Conservation (phyloP, 2,329 filamentous ascomycete genomes). For the Cladosporium phlei region DNA sequence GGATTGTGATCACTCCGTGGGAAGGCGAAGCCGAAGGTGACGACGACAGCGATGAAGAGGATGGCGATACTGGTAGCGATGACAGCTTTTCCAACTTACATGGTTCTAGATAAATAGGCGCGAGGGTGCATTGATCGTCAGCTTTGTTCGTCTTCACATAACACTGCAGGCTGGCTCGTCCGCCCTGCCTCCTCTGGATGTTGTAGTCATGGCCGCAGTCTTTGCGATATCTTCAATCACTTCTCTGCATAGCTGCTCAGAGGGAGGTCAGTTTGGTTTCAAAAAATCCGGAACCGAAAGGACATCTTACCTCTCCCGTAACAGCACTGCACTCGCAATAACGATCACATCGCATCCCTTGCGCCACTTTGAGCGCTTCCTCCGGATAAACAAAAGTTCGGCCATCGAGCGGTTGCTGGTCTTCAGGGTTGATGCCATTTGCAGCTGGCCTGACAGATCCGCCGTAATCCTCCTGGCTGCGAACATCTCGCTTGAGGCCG, state of each 20-base stretch:
- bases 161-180: slow-evolving; percentile 38
- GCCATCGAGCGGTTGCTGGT: slow-evolving; percentile 31
- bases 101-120: too few species aligned
- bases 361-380: slow-evolving; percentile 47
- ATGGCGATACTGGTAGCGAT: neutral
- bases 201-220: slow-evolving; percentile 56
- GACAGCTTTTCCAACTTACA: too few species aligned
- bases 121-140: too few species aligned
- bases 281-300: neutral
- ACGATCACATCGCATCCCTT: slow-evolving; percentile 56
- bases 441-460: slow-evolving; percentile 21
- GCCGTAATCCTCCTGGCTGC: slow-evolving; percentile 41
- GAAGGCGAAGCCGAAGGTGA: slow-evolving; percentile 12
- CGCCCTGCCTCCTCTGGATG: slow-evolving; percentile 48
- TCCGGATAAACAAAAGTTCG: slow-evolving; percentile 47
- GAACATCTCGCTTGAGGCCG: slow-evolving; percentile 55
- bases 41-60: neutral
- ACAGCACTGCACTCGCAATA: slow-evolving; percentile 61
- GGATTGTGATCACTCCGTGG: slow-evolving; percentile 23
- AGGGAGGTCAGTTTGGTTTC: neutral
- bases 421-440: slow-evolving; percentile 13
- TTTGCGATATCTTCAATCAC: slow-evolving; percentile 58
- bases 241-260: slow-evolving; percentile 51
- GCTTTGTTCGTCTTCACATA: slow-evolving; percentile 15
- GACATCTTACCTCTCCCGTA: slow-evolving; percentile 41